Conservation (phyloP, 31 red algal genomes). For the Bonnemaisonia californica region DNA sequence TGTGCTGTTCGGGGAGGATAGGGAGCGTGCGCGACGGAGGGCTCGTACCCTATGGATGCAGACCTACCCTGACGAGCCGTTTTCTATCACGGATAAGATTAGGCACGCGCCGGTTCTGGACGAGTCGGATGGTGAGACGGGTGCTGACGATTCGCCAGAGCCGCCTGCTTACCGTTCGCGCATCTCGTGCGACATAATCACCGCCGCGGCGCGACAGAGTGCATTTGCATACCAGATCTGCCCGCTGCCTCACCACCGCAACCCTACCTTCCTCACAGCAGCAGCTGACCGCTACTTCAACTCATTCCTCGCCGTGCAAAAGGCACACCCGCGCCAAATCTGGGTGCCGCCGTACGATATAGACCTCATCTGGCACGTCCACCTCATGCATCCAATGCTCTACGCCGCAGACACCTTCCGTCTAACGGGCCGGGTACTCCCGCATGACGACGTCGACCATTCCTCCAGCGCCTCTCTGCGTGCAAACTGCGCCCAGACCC, state of each 20-base stretch:
- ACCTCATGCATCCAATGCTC: slow-evolving; percentile 23
- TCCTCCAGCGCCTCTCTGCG: neutral
- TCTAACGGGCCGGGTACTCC: slow-evolving; percentile 2
- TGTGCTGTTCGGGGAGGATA: neutral
- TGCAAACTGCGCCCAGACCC: neutral
- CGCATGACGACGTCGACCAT: slow-evolving; percentile 33
- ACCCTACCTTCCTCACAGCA: neutral
- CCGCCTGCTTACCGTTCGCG: neutral
- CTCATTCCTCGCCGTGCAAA: slow-evolving; percentile 24
- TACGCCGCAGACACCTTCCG: slow-evolving; percentile 10
- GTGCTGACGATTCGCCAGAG: neutral
- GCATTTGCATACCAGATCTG: slow-evolving; percentile 34
- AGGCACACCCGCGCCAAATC: neutral
- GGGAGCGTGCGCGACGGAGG: neutral
- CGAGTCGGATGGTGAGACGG: neutral
- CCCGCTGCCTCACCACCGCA: slow-evolving; percentile 24
- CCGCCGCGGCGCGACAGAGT: slow-evolving; percentile 41
- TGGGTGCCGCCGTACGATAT: slow-evolving; percentile 55
- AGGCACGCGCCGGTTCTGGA: neutral
- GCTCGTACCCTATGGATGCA: slow-evolving; percentile 19
- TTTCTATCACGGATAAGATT: slow-evolving; percentile 11
- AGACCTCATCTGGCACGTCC: slow-evolving; percentile 47
- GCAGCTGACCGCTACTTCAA: slow-evolving; percentile 5
- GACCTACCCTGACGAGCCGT: slow-evolving; percentile 31
- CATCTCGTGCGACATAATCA: slow-evolving; percentile 28